Base-by-base conservation (phyloP, 139 green algal genomes). In the Microglena sp. region DNA sequence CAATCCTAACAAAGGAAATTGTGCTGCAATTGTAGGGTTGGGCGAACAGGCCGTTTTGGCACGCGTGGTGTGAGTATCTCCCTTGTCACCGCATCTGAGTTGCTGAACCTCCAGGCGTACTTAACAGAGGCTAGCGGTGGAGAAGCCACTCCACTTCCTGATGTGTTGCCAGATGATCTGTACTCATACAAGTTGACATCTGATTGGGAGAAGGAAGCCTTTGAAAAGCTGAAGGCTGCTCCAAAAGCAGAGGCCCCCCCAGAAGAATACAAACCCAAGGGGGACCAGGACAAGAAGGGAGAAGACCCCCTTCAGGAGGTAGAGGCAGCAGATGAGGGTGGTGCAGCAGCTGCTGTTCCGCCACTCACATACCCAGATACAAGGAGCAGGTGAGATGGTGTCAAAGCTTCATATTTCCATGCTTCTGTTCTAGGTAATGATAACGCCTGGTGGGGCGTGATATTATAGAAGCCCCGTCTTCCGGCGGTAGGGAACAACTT, bases 21-120 rank as follows among this genome's bases (percentile, higher is more conserved):
- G n/a, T n/a, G n/a, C n/a, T n/a, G n/a, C n/a, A n/a, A n/a, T 8
- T 50, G 43, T 61, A 66, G 77, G 11, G 77, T 93, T 43, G 89
- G 87, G 0, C 85, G 89, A 27, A 89, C 87, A 0, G 89, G 89
- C 21, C 69, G 89, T 6, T 95, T 93, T 70, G 89, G 89, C 55
- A 89, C 73, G 4, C 67, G 75, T 6, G 87, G 85, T 4, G 32
- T 89, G 2, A 71, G 69, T 0, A 74, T 95, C 29, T 79, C 74
- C 0, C 71, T 89, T 45, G 73, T 90, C 32, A 82, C 71, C 7
- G 8, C 24, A 7, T 21, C 28, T 11, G 82, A 88, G 66, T 68
- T 86, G 36, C 43, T 24, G 2, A 22, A 3, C 11, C 76, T 88
- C 32, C 56, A 64, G 24, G 29, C 21, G 1, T 83, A 78, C 55